Conservation (phyloP, 2,329 filamentous ascomycete genomes). For the Fusarium redolens region DNA sequence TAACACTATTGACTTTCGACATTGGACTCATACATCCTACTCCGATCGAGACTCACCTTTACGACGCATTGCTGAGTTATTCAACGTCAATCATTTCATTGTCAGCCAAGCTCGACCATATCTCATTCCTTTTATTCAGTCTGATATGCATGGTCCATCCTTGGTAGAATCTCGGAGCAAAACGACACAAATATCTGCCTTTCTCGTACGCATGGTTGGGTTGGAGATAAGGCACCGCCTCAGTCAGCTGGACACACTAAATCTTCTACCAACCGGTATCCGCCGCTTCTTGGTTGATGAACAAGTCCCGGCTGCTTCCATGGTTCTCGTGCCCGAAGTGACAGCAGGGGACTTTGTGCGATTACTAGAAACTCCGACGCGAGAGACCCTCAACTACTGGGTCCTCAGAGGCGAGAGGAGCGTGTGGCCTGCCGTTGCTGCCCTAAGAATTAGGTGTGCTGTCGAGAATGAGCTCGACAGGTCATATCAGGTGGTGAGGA, state of each 20-base stretch:
- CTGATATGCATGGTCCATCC: constrained; percentile 81
- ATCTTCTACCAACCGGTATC: constrained; percentile 75
- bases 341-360: constrained; percentile 78
- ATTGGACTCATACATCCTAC: constrained; percentile 74
- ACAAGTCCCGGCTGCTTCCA: constrained; percentile 78
- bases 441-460: constrained; percentile 82
- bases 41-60: constrained; percentile 74
- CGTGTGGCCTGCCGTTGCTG: constrained; percentile 90
- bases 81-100: constrained; percentile 96
- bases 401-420: constrained; percentile 84
- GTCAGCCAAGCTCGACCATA: constrained; percentile 93
- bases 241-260: constrained; percentile 81
- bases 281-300: constrained; percentile 86
- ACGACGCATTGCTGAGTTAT: constrained; percentile 80
- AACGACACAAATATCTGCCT: constrained; percentile 67
- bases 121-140: constrained; percentile 84
- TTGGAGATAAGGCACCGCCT: constrained; percentile 85
- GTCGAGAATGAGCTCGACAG: constrained; percentile 90
- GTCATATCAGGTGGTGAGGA: constrained; percentile 82
- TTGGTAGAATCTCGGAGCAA: constrained; percentile 68
- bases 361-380: constrained; percentile 84
- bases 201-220: constrained; percentile 74
- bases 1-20: constrained; percentile 71
- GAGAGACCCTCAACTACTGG: constrained; percentile 84
- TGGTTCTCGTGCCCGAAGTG: constrained; percentile 86